phyloP scores from a whole-genome alignment of 305 asterid species.

The Salvia sclarea region DNA sequence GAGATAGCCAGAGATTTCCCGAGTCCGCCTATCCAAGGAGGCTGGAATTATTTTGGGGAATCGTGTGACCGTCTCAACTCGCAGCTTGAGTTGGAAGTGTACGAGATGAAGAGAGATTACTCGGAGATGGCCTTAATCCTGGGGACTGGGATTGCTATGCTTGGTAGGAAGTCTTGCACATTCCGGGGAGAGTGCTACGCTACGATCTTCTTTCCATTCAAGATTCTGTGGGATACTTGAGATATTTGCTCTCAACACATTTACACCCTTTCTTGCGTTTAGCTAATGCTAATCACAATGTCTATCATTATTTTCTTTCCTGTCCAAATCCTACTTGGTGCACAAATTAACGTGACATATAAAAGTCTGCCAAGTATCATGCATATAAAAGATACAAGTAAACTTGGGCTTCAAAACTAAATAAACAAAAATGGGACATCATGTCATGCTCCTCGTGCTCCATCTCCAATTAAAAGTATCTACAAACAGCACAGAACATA shows the following conservation, averaged over 20 bases:
- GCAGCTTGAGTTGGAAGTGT: conserved; percentile 22
- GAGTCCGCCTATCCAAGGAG: neutral
- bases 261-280: no score
- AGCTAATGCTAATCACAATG: no score
- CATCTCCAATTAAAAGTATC: neutral
- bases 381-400: no score
- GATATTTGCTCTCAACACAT: no score
- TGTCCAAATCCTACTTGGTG: no score
- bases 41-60: conserved; percentile 33
- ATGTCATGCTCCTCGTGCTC: neutral
- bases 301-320: no score
- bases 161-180: conserved; percentile 27
- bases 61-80: conserved; percentile 33
- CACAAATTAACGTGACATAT: no score
- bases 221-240: no score
- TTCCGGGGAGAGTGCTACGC: conserved; percentile 32
- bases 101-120: conserved; percentile 44
- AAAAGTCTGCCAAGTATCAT: no score
- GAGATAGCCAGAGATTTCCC: neutral
- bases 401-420: neutral
- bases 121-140: conserved; percentile 30
- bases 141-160: neutral
- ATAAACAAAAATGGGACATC: neutral
- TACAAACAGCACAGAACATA: neutral
- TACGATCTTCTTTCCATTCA: conserved; percentile 20